Percentiles rank a stretch among this genome's conserved stretches.
phyloP scores from a whole-genome alignment of 2,329 filamentous ascomycete genomes.

The Lasiodiplodia hormozganensis region DNA sequence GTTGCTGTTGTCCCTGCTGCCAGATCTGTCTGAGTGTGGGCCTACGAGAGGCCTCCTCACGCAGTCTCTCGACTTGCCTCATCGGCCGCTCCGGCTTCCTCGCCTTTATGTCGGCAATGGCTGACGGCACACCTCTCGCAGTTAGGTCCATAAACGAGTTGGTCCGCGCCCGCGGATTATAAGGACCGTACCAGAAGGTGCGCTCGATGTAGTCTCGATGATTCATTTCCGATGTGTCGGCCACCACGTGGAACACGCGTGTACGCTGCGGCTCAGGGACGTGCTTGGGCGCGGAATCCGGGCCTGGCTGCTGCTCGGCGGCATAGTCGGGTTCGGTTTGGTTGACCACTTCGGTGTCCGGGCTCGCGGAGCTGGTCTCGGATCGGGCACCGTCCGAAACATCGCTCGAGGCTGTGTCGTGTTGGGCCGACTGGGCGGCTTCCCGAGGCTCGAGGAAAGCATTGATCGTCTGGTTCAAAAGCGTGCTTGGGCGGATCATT shows the following conservation, averaged over 20 bases:
- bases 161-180: constrained; percentile 26
- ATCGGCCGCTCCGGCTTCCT: constrained; percentile 20
- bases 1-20: neutral
- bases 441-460: neutral
- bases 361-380: constrained; percentile 29
- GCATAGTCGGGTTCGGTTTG: constrained; percentile 10
- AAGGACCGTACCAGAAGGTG: constrained; percentile 13
- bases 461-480: constrained; percentile 31
- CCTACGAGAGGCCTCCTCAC: constrained; percentile 40
- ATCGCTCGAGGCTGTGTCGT: constrained; percentile 4
- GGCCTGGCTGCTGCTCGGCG: neutral
- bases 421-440: neutral
- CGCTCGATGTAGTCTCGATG: constrained; percentile 52
- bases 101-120: constrained; percentile 21
- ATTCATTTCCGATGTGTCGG: constrained; percentile 47
- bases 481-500: constrained; percentile 40
- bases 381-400: constrained; percentile 21
- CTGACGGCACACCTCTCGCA: constrained; percentile 32
- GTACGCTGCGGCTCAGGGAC: constrained; percentile 33
- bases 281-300: constrained; percentile 28
- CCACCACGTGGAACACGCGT: constrained; percentile 50
- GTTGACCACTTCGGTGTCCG: constrained; percentile 1
- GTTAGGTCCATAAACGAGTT: constrained; percentile 39
- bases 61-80: constrained; percentile 38
- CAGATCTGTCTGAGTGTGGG: constrained; percentile 15